Evolutionary conservation across 2,329 filamentous ascomycete species (phyloP).

Genomic region (Fusarium bactridioides): DNA sequence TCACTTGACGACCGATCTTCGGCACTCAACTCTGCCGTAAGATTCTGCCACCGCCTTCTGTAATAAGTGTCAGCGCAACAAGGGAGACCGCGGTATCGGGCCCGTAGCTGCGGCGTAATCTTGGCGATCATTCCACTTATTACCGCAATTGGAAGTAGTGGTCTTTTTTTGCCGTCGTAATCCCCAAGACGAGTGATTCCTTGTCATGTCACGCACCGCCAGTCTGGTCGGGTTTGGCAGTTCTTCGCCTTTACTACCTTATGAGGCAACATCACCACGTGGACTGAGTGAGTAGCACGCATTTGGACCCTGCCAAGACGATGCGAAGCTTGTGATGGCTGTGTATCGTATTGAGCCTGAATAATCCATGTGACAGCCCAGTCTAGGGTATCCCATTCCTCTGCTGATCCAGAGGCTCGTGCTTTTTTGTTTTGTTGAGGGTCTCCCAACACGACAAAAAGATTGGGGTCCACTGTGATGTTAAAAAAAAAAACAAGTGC

Average conservation of each 20-base stretch:
- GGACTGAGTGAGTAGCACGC: neutral
- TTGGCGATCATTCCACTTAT: conserved; percentile 22
- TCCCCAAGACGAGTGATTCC: neutral
- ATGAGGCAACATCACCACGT: neutral
- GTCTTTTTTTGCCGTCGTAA: neutral
- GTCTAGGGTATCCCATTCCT: neutral
- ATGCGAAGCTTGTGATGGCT: neutral
- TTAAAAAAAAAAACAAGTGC: fast-evolving
- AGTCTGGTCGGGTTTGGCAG: neutral
- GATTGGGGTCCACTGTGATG: neutral
- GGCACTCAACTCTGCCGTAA: neutral
- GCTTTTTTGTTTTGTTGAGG: conserved; percentile 12
- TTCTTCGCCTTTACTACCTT: neutral
- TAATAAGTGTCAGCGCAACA: neutral
- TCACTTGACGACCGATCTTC: neutral
- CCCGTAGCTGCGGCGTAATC: neutral
- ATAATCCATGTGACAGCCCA: neutral
- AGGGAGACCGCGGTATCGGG: neutral
- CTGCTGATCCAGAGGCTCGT: neutral
- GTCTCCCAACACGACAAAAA: neutral
- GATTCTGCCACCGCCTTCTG: neutral
- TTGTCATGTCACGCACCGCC: neutral
- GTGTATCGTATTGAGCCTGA: neutral
- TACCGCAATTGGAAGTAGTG: neutral
- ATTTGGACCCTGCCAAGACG: neutral